Percentiles rank a stretch among this genome's conserved stretches.
Conservation (phyloP, 2,329 filamentous ascomycete genomes). For the Cladosporium austrohemisphaericum region DNA sequence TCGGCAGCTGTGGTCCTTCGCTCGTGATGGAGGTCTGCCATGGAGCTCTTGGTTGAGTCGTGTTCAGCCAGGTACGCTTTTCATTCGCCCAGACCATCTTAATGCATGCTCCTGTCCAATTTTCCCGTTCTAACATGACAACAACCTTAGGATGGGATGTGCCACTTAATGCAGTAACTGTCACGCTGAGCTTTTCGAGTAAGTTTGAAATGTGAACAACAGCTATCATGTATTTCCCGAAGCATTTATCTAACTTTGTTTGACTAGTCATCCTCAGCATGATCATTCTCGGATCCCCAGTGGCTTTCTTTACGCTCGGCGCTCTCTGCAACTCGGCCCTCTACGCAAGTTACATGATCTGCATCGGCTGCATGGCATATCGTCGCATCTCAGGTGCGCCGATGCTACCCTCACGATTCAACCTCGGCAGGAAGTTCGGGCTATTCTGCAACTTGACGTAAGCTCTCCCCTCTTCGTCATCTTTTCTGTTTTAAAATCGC, state of each 20-base stretch:
- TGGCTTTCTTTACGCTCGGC: conserved; percentile 43
- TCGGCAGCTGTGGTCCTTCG: conserved; percentile 13
- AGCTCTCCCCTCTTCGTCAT: conserved; percentile 19
- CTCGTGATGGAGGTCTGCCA: conserved; percentile 19
- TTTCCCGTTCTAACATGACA: background rate
- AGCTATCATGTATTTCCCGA: too few relatives aligned
- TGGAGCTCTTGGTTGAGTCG: conserved; percentile 8
- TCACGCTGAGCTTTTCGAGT: conserved; percentile 24
- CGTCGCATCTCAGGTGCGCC: conserved; percentile 21
- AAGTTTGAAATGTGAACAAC: too few relatives aligned
- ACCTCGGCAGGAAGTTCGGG: conserved; percentile 21
- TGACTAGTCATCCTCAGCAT: conserved; percentile 27
- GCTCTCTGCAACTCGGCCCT: conserved; percentile 33
- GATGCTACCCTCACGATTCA: conserved; percentile 22
- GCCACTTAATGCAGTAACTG: conserved; percentile 28
- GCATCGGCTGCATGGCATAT: conserved; percentile 22
- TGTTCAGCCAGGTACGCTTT: background rate
- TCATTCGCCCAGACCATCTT: background rate
- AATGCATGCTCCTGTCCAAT: background rate
- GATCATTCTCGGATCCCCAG: conserved; percentile 37
- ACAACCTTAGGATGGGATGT: conserved; percentile 23
- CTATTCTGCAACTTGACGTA: conserved; percentile 29
- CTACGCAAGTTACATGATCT: conserved; percentile 24
- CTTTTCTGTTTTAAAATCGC: conserved; percentile 18
- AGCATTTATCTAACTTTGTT: too few relatives aligned